Evolutionary conservation across 1,284 basidiomycete species (phyloP).

Genomic region (Sutorius eximius): DNA sequence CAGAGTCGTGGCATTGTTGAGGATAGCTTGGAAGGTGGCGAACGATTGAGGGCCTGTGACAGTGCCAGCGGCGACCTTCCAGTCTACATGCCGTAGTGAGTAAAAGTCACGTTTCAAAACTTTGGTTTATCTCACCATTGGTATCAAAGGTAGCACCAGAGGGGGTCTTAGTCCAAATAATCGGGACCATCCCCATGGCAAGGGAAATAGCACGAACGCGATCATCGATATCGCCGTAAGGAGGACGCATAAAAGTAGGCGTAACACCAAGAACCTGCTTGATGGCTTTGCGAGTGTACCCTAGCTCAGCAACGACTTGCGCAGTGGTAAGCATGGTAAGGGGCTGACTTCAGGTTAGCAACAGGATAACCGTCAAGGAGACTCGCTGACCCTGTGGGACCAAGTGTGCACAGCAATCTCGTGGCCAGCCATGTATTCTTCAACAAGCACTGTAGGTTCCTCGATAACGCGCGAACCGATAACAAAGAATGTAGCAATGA

Average conservation of each 20-base stretch:
- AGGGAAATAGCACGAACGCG: constrained; percentile 84
- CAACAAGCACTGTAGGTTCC: constrained; percentile 71
- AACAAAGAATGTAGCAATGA: constrained; percentile 89
- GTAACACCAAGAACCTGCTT: constrained; percentile 74
- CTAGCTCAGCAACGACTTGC: constrained; percentile 90
- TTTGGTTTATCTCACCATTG: constrained; percentile 48
- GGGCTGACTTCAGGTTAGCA: constrained; percentile 41
- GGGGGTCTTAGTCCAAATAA: constrained; percentile 75
- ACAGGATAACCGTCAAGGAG: background rate
- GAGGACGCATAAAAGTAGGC: constrained; percentile 68
- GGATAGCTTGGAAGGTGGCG: constrained; percentile 59
- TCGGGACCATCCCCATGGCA: constrained; percentile 79
- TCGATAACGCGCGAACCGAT: constrained; percentile 89
- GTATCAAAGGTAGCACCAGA: constrained; percentile 74
- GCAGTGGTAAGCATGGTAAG: constrained; percentile 84
- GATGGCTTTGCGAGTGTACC: constrained; percentile 89
- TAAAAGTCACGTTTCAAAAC: background rate
- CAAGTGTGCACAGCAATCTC: constrained; percentile 80
- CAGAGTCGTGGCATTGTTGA: constrained; percentile 58
- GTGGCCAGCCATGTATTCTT: constrained; percentile 85
- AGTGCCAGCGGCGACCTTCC: constrained; percentile 76
- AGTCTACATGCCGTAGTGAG: constrained; percentile 49
- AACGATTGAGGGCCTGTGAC: constrained; percentile 60
- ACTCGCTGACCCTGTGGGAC: constrained; percentile 59
- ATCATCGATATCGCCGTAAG: constrained; percentile 73